These are phyloP conservation scores for Didymella sp. DNA, from an alignment of 2,329 filamentous ascomycete species.

Conservation along the genomic window DNA sequence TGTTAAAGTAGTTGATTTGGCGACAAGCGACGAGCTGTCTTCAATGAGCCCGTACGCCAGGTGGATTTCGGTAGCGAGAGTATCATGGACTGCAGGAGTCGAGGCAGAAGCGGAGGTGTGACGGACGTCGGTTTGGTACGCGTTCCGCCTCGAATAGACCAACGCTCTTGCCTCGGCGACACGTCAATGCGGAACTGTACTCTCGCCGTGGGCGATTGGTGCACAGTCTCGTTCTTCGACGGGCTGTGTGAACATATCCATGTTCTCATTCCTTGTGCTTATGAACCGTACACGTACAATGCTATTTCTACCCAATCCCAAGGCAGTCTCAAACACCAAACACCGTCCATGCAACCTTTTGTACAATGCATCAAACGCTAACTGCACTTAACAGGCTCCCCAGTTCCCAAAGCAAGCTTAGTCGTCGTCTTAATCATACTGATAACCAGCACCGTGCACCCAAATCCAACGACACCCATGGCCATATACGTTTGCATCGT, in stretches of 20 bases:
- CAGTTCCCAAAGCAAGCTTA: constrained; percentile 36
- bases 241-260: neutral
- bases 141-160: no score
- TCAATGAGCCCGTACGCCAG: no score
- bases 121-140: no score
- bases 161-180: no score
- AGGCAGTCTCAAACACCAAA: constrained; percentile 1
- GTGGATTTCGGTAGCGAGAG: no score
- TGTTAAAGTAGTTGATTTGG: no score
- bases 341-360: constrained; percentile 15
- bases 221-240: no score
- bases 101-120: no score
- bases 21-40: no score
- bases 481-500: constrained; percentile 77
- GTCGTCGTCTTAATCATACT: constrained; percentile 42
- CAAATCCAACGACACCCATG: constrained; percentile 77
- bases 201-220: no score
- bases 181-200: no score
- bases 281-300: constrained; percentile 1
- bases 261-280: neutral
- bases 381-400: constrained; percentile 35
- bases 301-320: neutral
- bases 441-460: constrained; percentile 79
- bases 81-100: no score
- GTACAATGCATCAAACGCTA: constrained; percentile 11